Conservation (phyloP, 164 flowering plant genomes). For the Warburgia ugandensis region DNA sequence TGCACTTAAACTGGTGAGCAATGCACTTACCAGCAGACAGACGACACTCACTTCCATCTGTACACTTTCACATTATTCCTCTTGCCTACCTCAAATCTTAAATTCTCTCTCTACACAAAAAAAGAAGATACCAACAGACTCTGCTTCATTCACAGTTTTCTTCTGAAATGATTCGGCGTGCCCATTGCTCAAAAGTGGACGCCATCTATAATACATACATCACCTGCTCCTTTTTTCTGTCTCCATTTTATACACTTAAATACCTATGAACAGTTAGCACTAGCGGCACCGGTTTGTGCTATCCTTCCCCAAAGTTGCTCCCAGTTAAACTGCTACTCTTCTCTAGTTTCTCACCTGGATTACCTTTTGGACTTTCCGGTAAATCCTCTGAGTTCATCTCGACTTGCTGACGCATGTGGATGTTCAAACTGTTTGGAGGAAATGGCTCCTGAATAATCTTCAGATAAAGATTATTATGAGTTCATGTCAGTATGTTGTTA, state of each 20-base stretch:
- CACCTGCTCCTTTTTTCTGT: slow-evolving; percentile 6
- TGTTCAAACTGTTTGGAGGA: slow-evolving; percentile 51
- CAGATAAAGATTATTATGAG: no score
- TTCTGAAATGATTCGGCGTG: slow-evolving; percentile 6
- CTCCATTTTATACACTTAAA: slow-evolving; percentile 25
- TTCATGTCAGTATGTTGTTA: no score
- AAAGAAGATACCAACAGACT: slow-evolving; percentile 15
- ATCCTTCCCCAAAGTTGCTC: slow-evolving; percentile 6
- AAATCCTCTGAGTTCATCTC: slow-evolving; percentile 50
- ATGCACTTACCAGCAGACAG: slow-evolving; percentile 9
- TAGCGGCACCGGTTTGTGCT: slow-evolving; percentile 5
- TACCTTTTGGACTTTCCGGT: slow-evolving; percentile 41
- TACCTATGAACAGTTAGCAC: slow-evolving; percentile 26
- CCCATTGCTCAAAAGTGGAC: slow-evolving; percentile 30
- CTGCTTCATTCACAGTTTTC: slow-evolving; percentile 17
- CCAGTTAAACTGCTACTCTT: slow-evolving; percentile 10
- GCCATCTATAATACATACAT: slow-evolving; percentile 12
- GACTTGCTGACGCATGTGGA: slow-evolving; percentile 58
- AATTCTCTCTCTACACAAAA: slow-evolving; percentile 17
- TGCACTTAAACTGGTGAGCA: slow-evolving; percentile 15
- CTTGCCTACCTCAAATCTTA: slow-evolving; percentile 3
- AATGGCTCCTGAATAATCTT: slow-evolving; percentile 42
- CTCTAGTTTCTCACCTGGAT: slow-evolving; percentile 33
- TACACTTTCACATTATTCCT: slow-evolving; percentile 21
- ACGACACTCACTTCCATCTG: slow-evolving; percentile 6